These are phyloP conservation scores for Lactarius hatsudake DNA, from an alignment of 768 basidiomycete genomes.

Conservation along the genomic window DNA sequence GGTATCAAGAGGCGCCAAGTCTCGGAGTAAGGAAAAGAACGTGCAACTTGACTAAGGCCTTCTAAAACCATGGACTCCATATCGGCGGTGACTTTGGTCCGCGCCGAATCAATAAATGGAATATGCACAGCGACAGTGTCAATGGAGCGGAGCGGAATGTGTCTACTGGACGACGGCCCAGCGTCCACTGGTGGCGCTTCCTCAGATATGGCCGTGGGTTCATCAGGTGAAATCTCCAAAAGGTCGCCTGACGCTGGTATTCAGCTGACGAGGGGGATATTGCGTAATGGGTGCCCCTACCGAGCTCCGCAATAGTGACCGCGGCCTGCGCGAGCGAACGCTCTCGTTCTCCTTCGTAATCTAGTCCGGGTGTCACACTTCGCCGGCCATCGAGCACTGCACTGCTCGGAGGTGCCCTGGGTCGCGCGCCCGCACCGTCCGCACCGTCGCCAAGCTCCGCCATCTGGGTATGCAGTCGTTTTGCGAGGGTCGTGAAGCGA, in stretches of 20 bases:
- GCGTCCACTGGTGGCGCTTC: neutral
- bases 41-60: constrained; percentile 73
- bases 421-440: constrained; percentile 10
- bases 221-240: constrained; percentile 16
- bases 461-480: constrained; percentile 86
- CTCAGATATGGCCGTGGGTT: neutral
- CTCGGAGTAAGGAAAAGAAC: constrained; percentile 31
- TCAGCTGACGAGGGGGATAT: neutral
- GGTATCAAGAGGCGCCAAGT: constrained; percentile 9
- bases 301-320: constrained; percentile 87
- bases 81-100: constrained; percentile 67
- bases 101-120: constrained; percentile 68
- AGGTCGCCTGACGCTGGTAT: constrained; percentile 19
- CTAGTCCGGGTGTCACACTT: constrained; percentile 31
- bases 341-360: constrained; percentile 76
- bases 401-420: constrained; percentile 22
- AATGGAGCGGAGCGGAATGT: constrained; percentile 64
- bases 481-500: constrained; percentile 79
- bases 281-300: constrained; percentile 43
- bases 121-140: constrained; percentile 67
- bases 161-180: neutral
- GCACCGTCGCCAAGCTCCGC: constrained; percentile 47
- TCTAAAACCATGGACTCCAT: constrained; percentile 90
- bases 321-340: constrained; percentile 90
- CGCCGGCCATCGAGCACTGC: constrained; percentile 19